phyloP scores from a whole-genome alignment of 1,284 basidiomycete genomes.

The Athelia psychrophila region DNA sequence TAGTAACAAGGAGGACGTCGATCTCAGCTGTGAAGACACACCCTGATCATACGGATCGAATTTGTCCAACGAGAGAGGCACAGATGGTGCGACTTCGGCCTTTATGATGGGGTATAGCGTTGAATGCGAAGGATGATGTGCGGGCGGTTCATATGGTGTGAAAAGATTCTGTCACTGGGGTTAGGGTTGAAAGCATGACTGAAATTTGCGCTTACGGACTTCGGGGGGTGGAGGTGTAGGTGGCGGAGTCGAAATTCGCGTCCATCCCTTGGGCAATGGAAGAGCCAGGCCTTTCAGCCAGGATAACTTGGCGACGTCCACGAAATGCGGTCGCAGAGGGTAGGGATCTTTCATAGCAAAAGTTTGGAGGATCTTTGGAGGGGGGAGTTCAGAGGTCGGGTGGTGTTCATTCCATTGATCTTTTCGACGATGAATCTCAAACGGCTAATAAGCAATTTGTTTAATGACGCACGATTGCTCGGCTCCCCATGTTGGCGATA shows the following conservation, averaged over 20 bases:
- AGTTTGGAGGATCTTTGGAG: not conserved
- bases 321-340: not conserved
- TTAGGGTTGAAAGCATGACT: not conserved
- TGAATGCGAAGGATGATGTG: not conserved
- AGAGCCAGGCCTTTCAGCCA: not conserved
- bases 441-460: not conserved
- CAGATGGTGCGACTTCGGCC: not conserved
- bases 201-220: not conserved
- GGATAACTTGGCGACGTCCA: not conserved
- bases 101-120: not conserved
- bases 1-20: too few species aligned
- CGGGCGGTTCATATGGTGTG: not conserved
- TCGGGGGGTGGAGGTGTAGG: not conserved
- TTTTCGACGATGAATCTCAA: not conserved
- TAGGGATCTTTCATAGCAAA: not conserved
- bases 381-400: not conserved
- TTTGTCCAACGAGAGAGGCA: not conserved
- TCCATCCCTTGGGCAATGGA: not conserved
- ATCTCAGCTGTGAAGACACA: not conserved
- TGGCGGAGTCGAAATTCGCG: not conserved
- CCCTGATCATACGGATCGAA: constrained; percentile 1
- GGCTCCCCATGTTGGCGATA: not conserved
- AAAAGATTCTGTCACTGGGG: not conserved
- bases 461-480: not conserved
- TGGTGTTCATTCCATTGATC: not conserved